Evolutionary conservation across 129 eudicot genomes (phyloP).

Genomic region (Flaveria brownii): DNA sequence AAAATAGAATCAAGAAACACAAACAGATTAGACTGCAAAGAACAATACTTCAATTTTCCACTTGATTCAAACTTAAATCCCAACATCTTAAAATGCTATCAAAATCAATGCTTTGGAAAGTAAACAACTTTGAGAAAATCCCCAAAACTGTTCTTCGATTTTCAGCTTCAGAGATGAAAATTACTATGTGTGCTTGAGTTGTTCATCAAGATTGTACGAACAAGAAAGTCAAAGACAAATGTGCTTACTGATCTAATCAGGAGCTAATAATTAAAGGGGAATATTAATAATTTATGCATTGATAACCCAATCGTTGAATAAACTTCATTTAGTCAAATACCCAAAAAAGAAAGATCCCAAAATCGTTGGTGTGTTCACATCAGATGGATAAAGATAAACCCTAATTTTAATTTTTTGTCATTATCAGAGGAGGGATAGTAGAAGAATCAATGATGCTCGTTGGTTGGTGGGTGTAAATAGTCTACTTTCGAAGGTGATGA

Average conservation of each 20-base stretch:
- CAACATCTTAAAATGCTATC: constrained; percentile 14
- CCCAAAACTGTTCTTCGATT: not conserved
- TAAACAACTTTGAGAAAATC: not conserved
- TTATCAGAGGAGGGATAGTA: too few relatives aligned
- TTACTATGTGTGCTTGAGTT: not conserved
- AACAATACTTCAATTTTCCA: constrained; percentile 34
- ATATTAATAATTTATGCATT: constrained; percentile 28
- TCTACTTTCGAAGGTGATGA: not conserved
- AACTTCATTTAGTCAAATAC: constrained; percentile 22
- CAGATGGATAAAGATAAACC: not conserved
- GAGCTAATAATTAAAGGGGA: constrained; percentile 23
- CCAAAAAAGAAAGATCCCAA: constrained; percentile 12
- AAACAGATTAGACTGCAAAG: not conserved
- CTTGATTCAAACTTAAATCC: constrained; percentile 29
- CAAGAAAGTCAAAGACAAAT: constrained; percentile 22
- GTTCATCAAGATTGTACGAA: constrained; percentile 13
- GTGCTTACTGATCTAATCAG: constrained; percentile 10
- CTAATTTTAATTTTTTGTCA: not conserved
- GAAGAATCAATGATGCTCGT: too few relatives aligned
- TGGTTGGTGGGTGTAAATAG: not conserved
- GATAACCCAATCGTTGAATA: constrained; percentile 33
- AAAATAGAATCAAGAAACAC: constrained; percentile 2
- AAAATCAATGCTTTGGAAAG: not conserved
- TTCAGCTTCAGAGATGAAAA: not conserved
- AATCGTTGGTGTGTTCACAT: constrained; percentile 31